Conservation (phyloP, 1,284 basidiomycete genomes). For the Takashimella tepidaria region DNA sequence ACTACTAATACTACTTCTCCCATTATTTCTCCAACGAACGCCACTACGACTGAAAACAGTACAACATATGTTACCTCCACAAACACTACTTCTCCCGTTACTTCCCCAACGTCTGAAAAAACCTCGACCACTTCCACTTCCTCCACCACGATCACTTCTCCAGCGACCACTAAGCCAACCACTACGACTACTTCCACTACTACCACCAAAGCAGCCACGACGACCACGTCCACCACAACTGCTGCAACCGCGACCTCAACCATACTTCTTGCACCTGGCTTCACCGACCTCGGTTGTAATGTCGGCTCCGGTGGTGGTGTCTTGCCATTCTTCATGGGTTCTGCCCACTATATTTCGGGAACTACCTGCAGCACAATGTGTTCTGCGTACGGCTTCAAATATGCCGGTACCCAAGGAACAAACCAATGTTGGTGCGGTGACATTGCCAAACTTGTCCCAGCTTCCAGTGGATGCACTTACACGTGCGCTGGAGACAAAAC, state of each 20-base stretch:
- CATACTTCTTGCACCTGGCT: conserved; percentile 17
- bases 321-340: not conserved
- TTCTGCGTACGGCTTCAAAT: conserved; percentile 11
- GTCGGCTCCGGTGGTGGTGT: conserved; percentile 1
- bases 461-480: conserved; percentile 1
- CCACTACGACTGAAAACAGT: not conserved
- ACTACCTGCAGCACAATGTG: conserved; percentile 8
- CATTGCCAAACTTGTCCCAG: conserved; percentile 3
- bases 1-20: not conserved
- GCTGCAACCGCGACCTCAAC: conserved; percentile 10
- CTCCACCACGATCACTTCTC: not conserved
- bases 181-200: not conserved
- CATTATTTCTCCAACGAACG: not conserved
- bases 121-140: not conserved
- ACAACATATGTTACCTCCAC: not conserved
- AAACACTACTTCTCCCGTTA: not conserved
- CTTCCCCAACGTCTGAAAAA: not conserved
- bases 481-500: conserved; percentile 3
- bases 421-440: conserved; percentile 9
- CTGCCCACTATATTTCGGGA: not conserved
- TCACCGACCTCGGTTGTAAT: conserved; percentile 9
- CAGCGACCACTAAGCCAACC: not conserved
- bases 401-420: conserved; percentile 13
- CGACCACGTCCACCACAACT: conserved; percentile 18
- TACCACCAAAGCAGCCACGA: not conserved